A percentile compares a stretch with the other conserved stretches of the same genome.
Evolutionary conservation across 345 rosid species (phyloP).

Genomic region (Eucalyptus curtisii): DNA sequence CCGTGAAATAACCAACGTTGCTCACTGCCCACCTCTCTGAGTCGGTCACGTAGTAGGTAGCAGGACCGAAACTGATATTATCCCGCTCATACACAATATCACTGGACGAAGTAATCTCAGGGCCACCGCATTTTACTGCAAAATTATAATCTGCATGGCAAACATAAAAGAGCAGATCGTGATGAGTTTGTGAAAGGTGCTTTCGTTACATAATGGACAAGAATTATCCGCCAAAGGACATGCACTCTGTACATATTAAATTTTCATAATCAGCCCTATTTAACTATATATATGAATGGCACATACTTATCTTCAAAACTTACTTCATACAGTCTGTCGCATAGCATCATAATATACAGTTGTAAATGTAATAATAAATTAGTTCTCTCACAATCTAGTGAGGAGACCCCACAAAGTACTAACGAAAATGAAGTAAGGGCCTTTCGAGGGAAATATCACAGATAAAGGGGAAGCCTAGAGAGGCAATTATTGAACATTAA

Average conservation of each 20-base stretch:
- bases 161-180: not conserved
- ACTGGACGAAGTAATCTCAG: constrained; percentile 19
- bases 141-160: constrained; percentile 35
- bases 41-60: constrained; percentile 35
- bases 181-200: not conserved
- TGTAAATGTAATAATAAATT: not conserved
- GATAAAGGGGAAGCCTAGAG: not conserved
- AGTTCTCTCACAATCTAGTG: not conserved
- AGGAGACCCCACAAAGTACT: not conserved
- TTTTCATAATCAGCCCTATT: not conserved
- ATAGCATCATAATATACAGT: not conserved
- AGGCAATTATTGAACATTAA: not conserved
- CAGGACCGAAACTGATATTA: constrained; percentile 38
- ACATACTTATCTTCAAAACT: not conserved
- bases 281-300: not conserved
- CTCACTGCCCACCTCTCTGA: constrained; percentile 33
- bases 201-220: not conserved
- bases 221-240: not conserved
- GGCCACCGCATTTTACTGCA: constrained; percentile 61
- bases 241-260: not conserved
- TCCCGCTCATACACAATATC: constrained; percentile 34
- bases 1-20: constrained; percentile 28
- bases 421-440: not conserved
- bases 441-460: not conserved
- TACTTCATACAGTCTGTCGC: not conserved